Base-by-base conservation (phyloP, 306 rosid species). In the Lathyrus tuberosus region DNA sequence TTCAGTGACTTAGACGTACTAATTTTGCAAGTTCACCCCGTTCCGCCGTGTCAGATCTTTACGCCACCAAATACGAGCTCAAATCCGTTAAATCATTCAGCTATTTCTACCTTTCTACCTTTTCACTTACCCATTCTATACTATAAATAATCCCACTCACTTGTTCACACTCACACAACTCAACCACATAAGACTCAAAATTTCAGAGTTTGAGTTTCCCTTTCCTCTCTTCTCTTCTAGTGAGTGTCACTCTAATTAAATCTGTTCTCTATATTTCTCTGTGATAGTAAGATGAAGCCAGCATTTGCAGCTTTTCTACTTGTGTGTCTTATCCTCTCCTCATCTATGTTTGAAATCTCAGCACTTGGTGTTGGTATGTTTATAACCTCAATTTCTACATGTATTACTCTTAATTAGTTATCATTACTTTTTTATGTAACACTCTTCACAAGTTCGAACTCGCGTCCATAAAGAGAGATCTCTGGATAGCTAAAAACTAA, bases 291-390 rank as follows among this genome's bases (percentile, higher is more conserved):
- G 57, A 87, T 90, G 96, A 86, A 90, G 91, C 74, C 71, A 35
- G 18, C 48, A 43, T 73, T 84, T 40, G 76, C 78, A 30, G 46
- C 81, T 65, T 14, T 80, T 22, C 57, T 92, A 3, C 91, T 92
- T 43, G 67, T 88, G 22, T 79, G 77, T 66, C 88, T 91, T 54
- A 75, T 91, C 67, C 82, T 90, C 31, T 69, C 64, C 80, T 83
- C 90, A 71, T 80, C 82, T 31, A 58, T 88, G 70, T 61, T 86
- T 1, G 61, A 90, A 75, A 42, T 76, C 35, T 60, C 91, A 43
- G 28, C 74, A 73, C 84, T 90, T 41, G 67, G 76, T 53, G 59
- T 82, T 59, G 80, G 91, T 89, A 86, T 64, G 71, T 60, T 49
- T 49, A 5, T 18, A 38, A 17, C 5, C 31, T 16, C 5, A 58